phyloP scores from a whole-genome alignment of 495 filamentous ascomycete genomes.

The Sphaerosporella brunnea region DNA sequence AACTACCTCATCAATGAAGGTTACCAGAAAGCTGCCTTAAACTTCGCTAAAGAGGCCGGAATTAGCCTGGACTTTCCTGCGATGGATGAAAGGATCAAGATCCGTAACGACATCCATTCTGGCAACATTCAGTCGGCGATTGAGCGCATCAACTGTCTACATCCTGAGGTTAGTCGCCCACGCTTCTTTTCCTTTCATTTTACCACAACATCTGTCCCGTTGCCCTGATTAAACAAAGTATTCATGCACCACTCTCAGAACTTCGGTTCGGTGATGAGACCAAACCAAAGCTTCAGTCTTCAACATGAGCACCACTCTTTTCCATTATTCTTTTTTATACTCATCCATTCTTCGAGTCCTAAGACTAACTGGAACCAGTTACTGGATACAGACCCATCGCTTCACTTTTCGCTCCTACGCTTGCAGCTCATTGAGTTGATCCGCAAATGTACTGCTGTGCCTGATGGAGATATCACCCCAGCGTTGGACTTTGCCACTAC shows the following conservation, averaged over 20 bases:
- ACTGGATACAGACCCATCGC: constrained; percentile 59
- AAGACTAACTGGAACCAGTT: constrained; percentile 39
- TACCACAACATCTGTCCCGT: constrained; percentile 22
- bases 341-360: constrained; percentile 9
- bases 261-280: constrained; percentile 77
- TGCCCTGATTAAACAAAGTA: constrained; percentile 93
- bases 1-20: constrained; percentile 95
- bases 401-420: constrained; percentile 82
- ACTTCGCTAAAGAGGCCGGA: constrained; percentile 87
- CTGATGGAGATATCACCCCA: constrained; percentile 56
- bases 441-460: constrained; percentile 44
- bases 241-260: constrained; percentile 99
- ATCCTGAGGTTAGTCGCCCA: constrained; percentile 57
- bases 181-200: constrained; percentile 6
- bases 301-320: constrained; percentile 62
- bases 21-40: constrained; percentile 80
- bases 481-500: constrained; percentile 75
- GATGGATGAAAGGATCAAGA: constrained; percentile 60
- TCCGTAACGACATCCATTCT: constrained; percentile 60
- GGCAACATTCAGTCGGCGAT: constrained; percentile 76
- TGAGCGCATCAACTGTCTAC: constrained; percentile 69
- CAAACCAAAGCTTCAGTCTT: constrained; percentile 77
- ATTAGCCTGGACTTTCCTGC: constrained; percentile 52
- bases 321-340: constrained; percentile 12
- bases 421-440: constrained; percentile 91